Evolutionary conservation across 352 stramenopile genomes (phyloP).

Genomic region (Thraustochytrium striatum): DNA sequence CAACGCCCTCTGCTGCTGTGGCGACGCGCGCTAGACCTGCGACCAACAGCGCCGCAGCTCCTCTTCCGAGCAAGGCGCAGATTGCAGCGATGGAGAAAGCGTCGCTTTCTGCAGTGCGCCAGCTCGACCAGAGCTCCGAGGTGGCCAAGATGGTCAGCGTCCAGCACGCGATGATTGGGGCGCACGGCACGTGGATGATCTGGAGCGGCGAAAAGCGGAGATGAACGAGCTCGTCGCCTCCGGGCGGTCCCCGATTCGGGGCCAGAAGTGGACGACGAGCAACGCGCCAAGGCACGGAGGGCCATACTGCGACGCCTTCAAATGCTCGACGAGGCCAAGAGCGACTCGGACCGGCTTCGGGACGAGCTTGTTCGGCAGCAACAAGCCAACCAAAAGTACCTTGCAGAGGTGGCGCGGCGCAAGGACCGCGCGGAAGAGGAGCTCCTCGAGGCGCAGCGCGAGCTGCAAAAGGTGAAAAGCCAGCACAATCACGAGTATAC

Average conservation of each 20-base stretch:
- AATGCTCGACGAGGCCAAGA: no score
- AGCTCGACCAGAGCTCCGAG: no score
- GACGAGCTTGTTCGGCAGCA: background rate
- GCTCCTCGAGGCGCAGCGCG: background rate
- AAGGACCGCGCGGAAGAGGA: background rate
- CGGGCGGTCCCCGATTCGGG: background rate
- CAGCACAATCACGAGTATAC: background rate
- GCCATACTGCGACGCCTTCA: no score
- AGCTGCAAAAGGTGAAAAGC: constrained; percentile 4
- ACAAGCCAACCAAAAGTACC: background rate
- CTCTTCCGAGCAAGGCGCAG: no score
- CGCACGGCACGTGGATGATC: background rate
- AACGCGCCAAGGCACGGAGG: background rate
- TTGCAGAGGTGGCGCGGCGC: background rate
- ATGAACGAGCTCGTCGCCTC: background rate
- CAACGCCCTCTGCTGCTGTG: no score
- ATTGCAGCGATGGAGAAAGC: no score
- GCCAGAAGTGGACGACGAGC: background rate
- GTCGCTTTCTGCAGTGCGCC: no score
- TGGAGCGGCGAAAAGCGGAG: background rate
- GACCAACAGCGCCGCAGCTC: no score
- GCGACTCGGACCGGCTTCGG: background rate
- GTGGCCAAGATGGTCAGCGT: no score
- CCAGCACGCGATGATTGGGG: constrained; percentile 32
- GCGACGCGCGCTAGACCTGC: no score